Evolutionary conservation across 2,329 filamentous ascomycete species (phyloP).

Genomic region (Stachybotrys chartarum): DNA sequence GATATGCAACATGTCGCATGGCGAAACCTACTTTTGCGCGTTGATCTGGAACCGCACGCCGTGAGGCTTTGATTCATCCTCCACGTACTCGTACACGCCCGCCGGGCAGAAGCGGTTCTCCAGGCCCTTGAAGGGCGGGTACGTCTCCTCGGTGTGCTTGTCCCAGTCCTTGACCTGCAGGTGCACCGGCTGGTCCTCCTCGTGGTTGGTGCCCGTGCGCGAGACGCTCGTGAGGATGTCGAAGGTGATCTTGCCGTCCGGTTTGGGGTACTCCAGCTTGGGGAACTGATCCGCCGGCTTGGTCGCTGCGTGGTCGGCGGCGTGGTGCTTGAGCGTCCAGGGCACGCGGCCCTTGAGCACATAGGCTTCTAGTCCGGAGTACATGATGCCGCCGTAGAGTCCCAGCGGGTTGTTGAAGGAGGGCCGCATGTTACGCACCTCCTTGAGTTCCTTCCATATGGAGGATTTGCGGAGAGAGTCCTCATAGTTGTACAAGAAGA

Average conservation of each 20-base stretch:
- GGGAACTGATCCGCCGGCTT: slow-evolving; percentile 69
- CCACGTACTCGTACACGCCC: slow-evolving; percentile 95
- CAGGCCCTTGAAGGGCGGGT: slow-evolving; percentile 80
- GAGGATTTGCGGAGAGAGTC: slow-evolving; percentile 75
- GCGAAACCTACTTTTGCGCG: slow-evolving; percentile 75
- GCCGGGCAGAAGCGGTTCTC: slow-evolving; percentile 97
- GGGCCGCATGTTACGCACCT: slow-evolving; percentile 95
- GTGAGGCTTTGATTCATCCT: slow-evolving; percentile 77
- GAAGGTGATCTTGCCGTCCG: slow-evolving; percentile 89
- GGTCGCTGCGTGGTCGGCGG: slow-evolving; percentile 70
- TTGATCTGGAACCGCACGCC: slow-evolving; percentile 98
- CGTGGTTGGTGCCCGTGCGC: slow-evolving; percentile 94
- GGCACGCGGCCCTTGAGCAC: slow-evolving; percentile 77
- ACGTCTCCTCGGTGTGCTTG: slow-evolving; percentile 74
- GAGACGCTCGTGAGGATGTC: slow-evolving; percentile 95
- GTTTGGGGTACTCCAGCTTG: slow-evolving; percentile 96
- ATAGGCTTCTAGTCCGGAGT: slow-evolving; percentile 89
- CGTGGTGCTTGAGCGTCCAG: slow-evolving; percentile 86
- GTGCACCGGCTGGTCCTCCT: slow-evolving; percentile 96
- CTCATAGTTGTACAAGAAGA: slow-evolving; percentile 95
- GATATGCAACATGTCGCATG: background rate
- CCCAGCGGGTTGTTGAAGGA: slow-evolving; percentile 87
- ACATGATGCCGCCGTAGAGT: slow-evolving; percentile 81
- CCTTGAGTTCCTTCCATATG: slow-evolving; percentile 91
- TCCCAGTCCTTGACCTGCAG: slow-evolving; percentile 95